Base-by-base conservation (phyloP, 805 yeast species). In the Metschnikowia santaceciliae region DNA sequence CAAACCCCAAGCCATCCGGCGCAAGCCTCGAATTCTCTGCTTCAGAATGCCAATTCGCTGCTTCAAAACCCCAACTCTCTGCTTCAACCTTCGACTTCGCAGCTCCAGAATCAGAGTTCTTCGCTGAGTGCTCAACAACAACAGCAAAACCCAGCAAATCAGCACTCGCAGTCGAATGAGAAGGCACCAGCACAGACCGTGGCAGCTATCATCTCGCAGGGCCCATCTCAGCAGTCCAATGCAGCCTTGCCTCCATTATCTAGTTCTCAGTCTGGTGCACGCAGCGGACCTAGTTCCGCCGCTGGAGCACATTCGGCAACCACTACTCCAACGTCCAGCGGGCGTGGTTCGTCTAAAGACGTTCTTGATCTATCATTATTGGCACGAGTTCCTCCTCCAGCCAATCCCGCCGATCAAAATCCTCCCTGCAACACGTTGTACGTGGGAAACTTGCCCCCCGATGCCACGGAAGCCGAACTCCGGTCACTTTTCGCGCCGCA, bases 391-490 rank as follows among this genome's bases (percentile, higher is more conserved):
- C 95, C 94, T 13, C 90, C 92, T 4, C 96, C 95, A 6, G 96
- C 96, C 1, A 92, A 92, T 63, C 99, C 99, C 6, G 98, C 99
- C 2, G 99, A 94, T 69, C 99, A 94, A 70, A 94, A 94, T 65
- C 98, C 99, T 3, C 99, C 99, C 6, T 94, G 99, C 72, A 94
- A 94, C 67, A 94, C 99, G 0, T 74, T 94, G 50, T 94, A 94
- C 62, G 99, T 94, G 44, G 99, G 99, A 17, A 94, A 94, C 67
- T 77, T 94, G 62, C 98, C 99, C 2, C 96, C 96, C 15, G 97
- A 94, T 73, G 96, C 97, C 2, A 86, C 95, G 2, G 99, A 94
- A 65, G 86, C 86, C 50, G 99, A 94, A 67, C 79, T 94, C 55
- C 82, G 96, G 59, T 84, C 88, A 37, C 71, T 94, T 56, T 94